Conservation (phyloP, 139 green algal species). For the Chlamydomonas urium region DNA sequence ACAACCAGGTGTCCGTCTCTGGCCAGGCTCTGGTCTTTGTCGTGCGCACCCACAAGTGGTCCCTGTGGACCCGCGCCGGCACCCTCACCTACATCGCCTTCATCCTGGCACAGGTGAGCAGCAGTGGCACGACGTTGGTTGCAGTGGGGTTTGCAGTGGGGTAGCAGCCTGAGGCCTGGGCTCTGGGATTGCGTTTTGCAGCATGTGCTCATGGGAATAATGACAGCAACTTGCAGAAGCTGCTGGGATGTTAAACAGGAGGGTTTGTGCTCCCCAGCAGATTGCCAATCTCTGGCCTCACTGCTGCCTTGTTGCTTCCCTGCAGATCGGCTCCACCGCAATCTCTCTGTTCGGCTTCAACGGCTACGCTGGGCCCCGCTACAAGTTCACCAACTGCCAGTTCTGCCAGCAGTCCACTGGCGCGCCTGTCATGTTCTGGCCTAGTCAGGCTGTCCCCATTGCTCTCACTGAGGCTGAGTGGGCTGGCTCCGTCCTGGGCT, state of each 20-base stretch:
- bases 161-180: too few relatives aligned
- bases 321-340: slow-evolving; percentile 53
- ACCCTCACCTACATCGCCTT: slow-evolving; percentile 73
- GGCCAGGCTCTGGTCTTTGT: slow-evolving; percentile 82
- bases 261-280: too few relatives aligned
- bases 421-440: slow-evolving; percentile 39
- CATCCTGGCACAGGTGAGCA: slow-evolving; percentile 56
- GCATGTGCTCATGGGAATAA: too few relatives aligned
- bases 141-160: too few relatives aligned
- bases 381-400: slow-evolving; percentile 38
- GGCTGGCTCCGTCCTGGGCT: slow-evolving; percentile 68
- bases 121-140: too few relatives aligned
- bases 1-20: slow-evolving; percentile 62
- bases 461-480: slow-evolving; percentile 50
- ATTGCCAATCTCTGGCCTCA: too few relatives aligned
- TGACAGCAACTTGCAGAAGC: too few relatives aligned
- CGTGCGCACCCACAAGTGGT: slow-evolving; percentile 58
- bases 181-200: too few relatives aligned
- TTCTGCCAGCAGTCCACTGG: slow-evolving; percentile 52
- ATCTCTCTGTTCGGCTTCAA: slow-evolving; percentile 70
- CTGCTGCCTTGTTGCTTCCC: not conserved
- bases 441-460: slow-evolving; percentile 41
- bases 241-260: too few relatives aligned
- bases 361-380: slow-evolving; percentile 55
- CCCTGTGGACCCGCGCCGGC: slow-evolving; percentile 50